These are phyloP conservation scores for Colletotrichum lentis DNA, from an alignment of 2,329 filamentous ascomycete genomes.

Conservation along the genomic window DNA sequence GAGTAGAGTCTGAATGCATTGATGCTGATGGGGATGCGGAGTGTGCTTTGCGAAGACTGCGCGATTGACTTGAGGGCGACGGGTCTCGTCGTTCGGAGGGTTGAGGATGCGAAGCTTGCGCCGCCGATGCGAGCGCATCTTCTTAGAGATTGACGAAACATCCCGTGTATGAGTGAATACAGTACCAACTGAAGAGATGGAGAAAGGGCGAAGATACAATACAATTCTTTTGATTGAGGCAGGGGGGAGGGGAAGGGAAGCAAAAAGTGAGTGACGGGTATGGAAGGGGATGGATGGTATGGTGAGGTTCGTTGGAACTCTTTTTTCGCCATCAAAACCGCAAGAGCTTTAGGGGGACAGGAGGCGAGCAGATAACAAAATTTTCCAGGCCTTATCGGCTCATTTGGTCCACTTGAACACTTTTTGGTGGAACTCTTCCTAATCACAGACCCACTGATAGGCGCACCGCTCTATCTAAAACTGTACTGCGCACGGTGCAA, in stretches of 20 bases:
- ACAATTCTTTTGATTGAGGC: background rate
- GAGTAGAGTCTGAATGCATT: constrained; percentile 49
- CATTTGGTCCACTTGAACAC: background rate
- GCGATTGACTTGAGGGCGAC: constrained; percentile 32
- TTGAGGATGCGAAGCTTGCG: constrained; percentile 35
- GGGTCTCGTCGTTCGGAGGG: constrained; percentile 30
- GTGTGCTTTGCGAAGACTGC: constrained; percentile 25
- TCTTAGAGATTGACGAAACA: constrained; percentile 46
- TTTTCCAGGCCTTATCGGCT: constrained; percentile 31
- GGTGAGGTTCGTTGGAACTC: constrained; percentile 3
- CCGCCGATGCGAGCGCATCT: constrained; percentile 51
- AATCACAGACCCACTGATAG: background rate
- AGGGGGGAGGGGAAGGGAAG: background rate
- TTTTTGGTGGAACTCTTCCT: background rate
- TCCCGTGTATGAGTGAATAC: constrained; percentile 23
- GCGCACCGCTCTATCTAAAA: background rate
- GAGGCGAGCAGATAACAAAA: constrained; percentile 41
- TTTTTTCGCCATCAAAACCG: constrained; percentile 23
- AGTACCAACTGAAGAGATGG: constrained; percentile 10
- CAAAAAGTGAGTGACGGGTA: constrained; percentile 2
- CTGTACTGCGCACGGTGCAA: too few relatives aligned
- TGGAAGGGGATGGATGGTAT: background rate
- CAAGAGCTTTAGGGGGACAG: constrained; percentile 33
- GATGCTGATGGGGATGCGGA: constrained; percentile 22
- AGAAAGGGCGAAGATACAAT: background rate